Evolutionary conservation across 768 basidiomycete species (phyloP).

Genomic region (Galerina marginata): DNA sequence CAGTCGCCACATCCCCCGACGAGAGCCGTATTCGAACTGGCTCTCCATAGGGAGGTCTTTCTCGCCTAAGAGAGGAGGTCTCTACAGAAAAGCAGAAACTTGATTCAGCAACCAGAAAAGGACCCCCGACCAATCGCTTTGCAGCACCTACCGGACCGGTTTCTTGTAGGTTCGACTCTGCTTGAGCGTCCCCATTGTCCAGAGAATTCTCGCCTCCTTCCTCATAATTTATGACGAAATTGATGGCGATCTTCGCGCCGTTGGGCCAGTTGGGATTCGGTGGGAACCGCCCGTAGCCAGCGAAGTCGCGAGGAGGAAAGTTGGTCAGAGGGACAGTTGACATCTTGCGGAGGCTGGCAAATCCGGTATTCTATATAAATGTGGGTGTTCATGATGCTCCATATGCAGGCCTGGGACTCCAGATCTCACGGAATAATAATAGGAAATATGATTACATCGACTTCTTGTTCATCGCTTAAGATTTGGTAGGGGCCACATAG

Average conservation of each 20-base stretch:
- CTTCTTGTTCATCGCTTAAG: too few species aligned
- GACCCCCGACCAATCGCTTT: too few species aligned
- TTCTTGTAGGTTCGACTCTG: conserved; percentile 17
- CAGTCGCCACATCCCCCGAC: conserved; percentile 24
- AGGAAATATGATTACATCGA: too few species aligned
- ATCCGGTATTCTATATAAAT: too few species aligned
- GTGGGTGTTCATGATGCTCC: too few species aligned
- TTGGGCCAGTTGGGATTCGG: conserved; percentile 24
- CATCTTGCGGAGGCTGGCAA: background rate
- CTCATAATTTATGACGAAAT: conserved; percentile 25
- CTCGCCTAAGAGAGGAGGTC: conserved; percentile 15
- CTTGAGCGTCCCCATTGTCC: conserved; percentile 23
- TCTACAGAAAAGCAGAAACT: conserved; percentile 1
- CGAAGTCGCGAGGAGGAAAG: conserved; percentile 20
- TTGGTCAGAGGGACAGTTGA: conserved; percentile 9
- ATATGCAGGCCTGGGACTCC: too few species aligned
- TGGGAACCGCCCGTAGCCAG: conserved; percentile 20
- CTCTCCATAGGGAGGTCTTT: conserved; percentile 23
- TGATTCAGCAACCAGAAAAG: background rate
- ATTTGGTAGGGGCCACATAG: conserved; percentile 8
- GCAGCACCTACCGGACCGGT: conserved; percentile 12
- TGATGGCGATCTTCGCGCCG: conserved; percentile 22
- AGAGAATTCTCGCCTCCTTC: conserved; percentile 23
- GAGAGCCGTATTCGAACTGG: conserved; percentile 24
- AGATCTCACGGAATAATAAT: too few species aligned